Base-by-base conservation (phyloP, 2,329 filamentous ascomycete species). In the Scedosporium apiospermum region DNA sequence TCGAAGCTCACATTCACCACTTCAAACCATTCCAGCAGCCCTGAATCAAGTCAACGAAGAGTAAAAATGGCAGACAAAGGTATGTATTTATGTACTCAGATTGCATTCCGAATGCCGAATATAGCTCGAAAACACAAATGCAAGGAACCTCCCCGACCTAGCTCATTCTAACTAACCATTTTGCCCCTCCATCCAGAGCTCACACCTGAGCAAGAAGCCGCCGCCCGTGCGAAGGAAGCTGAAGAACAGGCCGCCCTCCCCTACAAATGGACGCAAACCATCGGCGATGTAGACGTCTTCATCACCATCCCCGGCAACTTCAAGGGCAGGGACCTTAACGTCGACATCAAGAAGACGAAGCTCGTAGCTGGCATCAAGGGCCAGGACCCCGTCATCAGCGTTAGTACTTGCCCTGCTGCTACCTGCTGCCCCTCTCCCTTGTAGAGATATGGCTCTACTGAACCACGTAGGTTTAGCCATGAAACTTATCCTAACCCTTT, bases 211-310 rank as follows among this genome's bases (percentile, higher is more conserved):
- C 80, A 85, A 66, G 78, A 81, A 67, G 85, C 81, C 10, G 83
- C 83, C 21, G 80, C 82, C 63, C 80, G 79, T 67, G 88, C 86
- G 65, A 87, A 88, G 73, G 92, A 99, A 78, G 81, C 84, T 63
- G 89, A 88, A 69, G 95, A 99, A 78, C 95, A 99, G 80, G 89
- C 87, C 51, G 85, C 88, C 26, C 87, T 99, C 51, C 95, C 95
- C 0, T 99, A 99, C 86, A 95, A 96, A 78, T 99, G 95, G 95
- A 89, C 84, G 10, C 95, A 99, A 78, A 93, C 89, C 26, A 96
- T 99, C 73, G 82, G 82, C 68, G 95, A 98, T 72, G 78, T 97
- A 65, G 91, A 96, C 72, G 78, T 98, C 70, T 88, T 83, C 60
- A 82, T 96, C 64, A 79, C 83, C 30, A 86, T 99, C 0, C 89